Percentiles rank a stretch among this genome's conserved stretches.
These are phyloP conservation scores for Colletotrichum camelliae DNA, from an alignment of 2,329 filamentous ascomycete genomes.

Conservation along the genomic window DNA sequence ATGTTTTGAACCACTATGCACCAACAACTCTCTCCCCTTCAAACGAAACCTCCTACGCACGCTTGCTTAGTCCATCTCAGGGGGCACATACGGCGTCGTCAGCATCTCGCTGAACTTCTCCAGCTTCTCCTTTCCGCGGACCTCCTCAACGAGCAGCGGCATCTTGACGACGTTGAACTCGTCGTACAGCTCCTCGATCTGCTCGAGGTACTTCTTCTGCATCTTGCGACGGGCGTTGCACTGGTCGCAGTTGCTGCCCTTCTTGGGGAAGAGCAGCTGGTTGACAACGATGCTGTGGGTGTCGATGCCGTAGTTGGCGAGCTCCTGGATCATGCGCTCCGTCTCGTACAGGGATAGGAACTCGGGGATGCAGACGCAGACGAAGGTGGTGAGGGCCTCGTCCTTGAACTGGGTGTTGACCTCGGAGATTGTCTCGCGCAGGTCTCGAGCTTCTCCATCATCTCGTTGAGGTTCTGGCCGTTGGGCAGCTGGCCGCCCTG, in stretches of 20 bases:
- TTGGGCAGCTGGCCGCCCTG: conserved; percentile 78
- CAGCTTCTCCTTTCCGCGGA: conserved; percentile 91
- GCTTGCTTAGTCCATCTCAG: conserved; percentile 38
- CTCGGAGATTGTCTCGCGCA: conserved; percentile 91
- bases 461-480: conserved; percentile 89
- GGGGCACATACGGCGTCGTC: conserved; percentile 76
- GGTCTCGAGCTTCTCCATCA: conserved; percentile 94
- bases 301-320: conserved; percentile 91
- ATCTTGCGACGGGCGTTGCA: conserved; percentile 95
- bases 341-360: conserved; percentile 98
- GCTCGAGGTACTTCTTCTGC: conserved; percentile 99
- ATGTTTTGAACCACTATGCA: background rate
- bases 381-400: conserved; percentile 92
- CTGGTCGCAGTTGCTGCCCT: conserved; percentile 87
- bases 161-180: conserved; percentile 99
- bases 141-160: conserved; percentile 94
- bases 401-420: conserved; percentile 99
- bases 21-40: background rate
- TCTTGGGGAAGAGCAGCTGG: conserved; percentile 91
- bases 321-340: conserved; percentile 99
- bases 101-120: conserved; percentile 91
- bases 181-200: conserved; percentile 98
- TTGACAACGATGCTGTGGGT: conserved; percentile 98
- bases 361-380: conserved; percentile 98
- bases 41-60: background rate